Evolutionary conservation across 768 basidiomycete species (phyloP), one percentile per base, ranked within the genome.

Genomic region (Sistotremastrum suecicum): DNA sequence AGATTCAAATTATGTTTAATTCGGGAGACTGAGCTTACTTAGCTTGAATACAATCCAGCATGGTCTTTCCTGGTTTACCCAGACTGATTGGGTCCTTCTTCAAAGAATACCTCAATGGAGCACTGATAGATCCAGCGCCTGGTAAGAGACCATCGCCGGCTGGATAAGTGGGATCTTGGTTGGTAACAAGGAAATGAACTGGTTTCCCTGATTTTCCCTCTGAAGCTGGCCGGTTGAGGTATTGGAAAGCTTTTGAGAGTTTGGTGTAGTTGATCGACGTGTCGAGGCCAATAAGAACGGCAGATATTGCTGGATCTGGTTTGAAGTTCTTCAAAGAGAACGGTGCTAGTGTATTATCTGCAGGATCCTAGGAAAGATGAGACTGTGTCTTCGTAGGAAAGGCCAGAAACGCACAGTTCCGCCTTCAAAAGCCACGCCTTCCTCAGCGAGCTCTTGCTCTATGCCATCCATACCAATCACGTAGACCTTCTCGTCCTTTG

Each of bases 201-300:
- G 78, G 72, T 63, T 87, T 82, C 20, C 20, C 20, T 20, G 20
- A 20, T 20, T 20, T 20, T 20, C 20, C 20, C 20, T 20, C 20
- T 20, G 20, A 20, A 20, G 20, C 20, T 20, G 20, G 20, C n/a
- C 77, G 74, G 37, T 74, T 78, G 43, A 98, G 71, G 62, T 92
- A 94, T 56, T 83, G 78, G 63, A 86, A 88, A 3, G 90, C 95
- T 63, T 90, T 94, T 7, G 83, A 84, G 44, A 88, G 67, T 65
- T 99, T 99, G 45, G 84, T 88, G 66, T 98, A 99, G 64, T 88
- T 95, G 58, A 95, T 71, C 53, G 70, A 67, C 28, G 72, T 73
- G 63, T 97, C 94, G 29, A 92, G 74, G 1, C 94, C 94, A 59
- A 90, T 92, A n/a, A 98, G 69, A 9, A 99, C 94, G 7, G 87